These are phyloP conservation scores for Bruguiera hainesii DNA, from an alignment of 441 rosid genomes.

Conservation along the genomic window DNA sequence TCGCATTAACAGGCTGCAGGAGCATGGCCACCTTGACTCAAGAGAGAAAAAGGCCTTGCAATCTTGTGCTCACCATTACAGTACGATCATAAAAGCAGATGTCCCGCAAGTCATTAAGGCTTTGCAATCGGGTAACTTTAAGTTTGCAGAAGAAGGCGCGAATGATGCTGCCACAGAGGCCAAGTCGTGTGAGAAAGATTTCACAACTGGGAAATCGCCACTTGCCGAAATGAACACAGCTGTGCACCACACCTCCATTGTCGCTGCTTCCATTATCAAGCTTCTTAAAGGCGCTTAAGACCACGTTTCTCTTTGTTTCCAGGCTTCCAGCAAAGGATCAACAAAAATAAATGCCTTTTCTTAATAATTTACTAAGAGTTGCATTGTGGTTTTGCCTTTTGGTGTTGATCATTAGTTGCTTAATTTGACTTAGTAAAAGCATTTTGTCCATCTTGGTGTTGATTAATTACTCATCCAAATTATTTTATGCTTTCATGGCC, in stretches of 20 bases:
- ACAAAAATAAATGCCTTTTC: neutral
- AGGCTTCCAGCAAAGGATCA: neutral
- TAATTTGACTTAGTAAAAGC: too few relatives aligned
- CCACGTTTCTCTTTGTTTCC: neutral
- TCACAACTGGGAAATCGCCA: constrained; percentile 20
- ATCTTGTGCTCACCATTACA: constrained; percentile 23
- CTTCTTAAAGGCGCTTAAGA: neutral
- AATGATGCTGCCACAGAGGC: constrained; percentile 33
- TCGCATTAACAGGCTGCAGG: constrained; percentile 19
- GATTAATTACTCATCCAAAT: too few relatives aligned
- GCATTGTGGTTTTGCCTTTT: neutral
- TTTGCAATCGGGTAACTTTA: constrained; percentile 22
- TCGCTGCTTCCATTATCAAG: constrained; percentile 32
- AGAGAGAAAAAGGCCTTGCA: constrained; percentile 12
- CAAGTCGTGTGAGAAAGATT: constrained; percentile 31
- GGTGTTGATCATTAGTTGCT: too few relatives aligned
- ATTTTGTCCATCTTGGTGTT: too few relatives aligned
- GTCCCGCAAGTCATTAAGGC: constrained; percentile 24
- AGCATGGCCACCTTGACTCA: neutral
- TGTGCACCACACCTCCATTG: constrained; percentile 34
- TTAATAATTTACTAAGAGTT: neutral
- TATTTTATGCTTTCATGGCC: too few relatives aligned
- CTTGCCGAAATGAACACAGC: constrained; percentile 24
- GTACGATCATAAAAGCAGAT: constrained; percentile 24
- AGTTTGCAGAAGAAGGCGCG: constrained; percentile 25